Evolutionary conservation across 257 asterid species (phyloP), one percentile per base, ranked within the genome.

Genomic region (Capsicum rhomboideum): DNA sequence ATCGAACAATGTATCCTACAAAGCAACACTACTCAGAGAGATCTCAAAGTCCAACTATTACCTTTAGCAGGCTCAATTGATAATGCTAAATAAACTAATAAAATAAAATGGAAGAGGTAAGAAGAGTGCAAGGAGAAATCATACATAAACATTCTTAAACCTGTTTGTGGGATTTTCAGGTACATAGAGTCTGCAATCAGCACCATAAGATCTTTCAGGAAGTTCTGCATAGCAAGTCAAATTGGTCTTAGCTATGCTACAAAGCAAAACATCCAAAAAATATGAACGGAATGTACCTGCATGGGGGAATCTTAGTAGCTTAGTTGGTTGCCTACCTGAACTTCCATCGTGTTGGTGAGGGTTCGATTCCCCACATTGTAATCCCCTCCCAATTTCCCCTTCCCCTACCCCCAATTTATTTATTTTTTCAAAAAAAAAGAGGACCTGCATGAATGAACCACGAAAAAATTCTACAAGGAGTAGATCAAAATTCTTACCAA

Each of bases 91-190:
- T 16, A 86, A 52, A 21, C 10, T 67, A 20, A 44, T 42, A 59
- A 28, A 67, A 75, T 58, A 83, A 72, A 37, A 49, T 17, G 50
- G 44, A 77, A 50, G 46, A 7, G 58, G 42, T 46, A 75, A 77
- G 28, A 2, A 10, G 28, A 46, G 69, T 29, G 82, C 84, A 88
- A 56, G 80, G 79, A 81, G 92, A 86, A 85, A 88, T 88, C 98
- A 91, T 96, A 96, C 99, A 93, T 96, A 94, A 91, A 96, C 97
- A 91, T 97, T 97, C 97, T 95, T 97, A 93, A 97, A 97, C 98
- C 98, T 97, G 97, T 91, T 91, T 29, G 92, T 88, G 34, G 98
- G 97, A 92, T 90, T 87, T 87, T 97, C 98, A 83, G 98, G 96
- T 52, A 95, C 82, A 83, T 97, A 97, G 21, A 97, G 91, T 87